Conservation (phyloP, 768 basidiomycete species). For the Psilocybe subaeruginosa region DNA sequence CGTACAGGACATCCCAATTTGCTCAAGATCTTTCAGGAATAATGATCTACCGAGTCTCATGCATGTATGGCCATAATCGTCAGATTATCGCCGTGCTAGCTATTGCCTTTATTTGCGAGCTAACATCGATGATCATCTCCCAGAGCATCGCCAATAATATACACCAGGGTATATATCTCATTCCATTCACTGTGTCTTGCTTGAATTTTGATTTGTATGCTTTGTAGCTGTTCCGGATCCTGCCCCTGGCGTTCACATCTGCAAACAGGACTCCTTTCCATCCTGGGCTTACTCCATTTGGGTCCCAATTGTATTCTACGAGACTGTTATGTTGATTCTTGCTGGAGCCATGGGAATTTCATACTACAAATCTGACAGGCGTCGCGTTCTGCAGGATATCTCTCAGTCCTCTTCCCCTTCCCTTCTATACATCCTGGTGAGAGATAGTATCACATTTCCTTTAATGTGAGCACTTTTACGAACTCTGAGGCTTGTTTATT, state of each 20-base stretch:
- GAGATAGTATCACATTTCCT: conserved; percentile 20
- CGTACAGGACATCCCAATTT: neutral
- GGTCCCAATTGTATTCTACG: conserved; percentile 13
- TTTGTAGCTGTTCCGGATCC: conserved; percentile 11
- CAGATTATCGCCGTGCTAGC: conserved; percentile 8
- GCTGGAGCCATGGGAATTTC: conserved; percentile 4
- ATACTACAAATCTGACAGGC: conserved; percentile 1
- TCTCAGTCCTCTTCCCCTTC: neutral
- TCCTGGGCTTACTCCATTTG: conserved; percentile 5
- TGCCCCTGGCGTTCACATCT: conserved; percentile 12
- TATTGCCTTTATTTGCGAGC: conserved; percentile 7
- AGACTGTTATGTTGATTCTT: conserved; percentile 10
- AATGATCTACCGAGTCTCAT: conserved; percentile 17
- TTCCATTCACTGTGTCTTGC: neutral
- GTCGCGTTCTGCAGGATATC: neutral
- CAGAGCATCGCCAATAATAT: conserved; percentile 5
- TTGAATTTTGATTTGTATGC: neutral
- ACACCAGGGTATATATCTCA: conserved; percentile 1
- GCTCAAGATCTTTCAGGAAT: conserved; percentile 2
- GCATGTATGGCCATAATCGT: conserved; percentile 17
- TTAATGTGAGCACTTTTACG: conserved; percentile 8
- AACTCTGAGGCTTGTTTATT: neutral
- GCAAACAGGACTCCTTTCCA: conserved; percentile 12
- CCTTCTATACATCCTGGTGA: conserved; percentile 16
- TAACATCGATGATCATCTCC: conserved; percentile 7